phyloP scores from a whole-genome alignment of 2,329 filamentous ascomycete species.

The Fusarium sp. region DNA sequence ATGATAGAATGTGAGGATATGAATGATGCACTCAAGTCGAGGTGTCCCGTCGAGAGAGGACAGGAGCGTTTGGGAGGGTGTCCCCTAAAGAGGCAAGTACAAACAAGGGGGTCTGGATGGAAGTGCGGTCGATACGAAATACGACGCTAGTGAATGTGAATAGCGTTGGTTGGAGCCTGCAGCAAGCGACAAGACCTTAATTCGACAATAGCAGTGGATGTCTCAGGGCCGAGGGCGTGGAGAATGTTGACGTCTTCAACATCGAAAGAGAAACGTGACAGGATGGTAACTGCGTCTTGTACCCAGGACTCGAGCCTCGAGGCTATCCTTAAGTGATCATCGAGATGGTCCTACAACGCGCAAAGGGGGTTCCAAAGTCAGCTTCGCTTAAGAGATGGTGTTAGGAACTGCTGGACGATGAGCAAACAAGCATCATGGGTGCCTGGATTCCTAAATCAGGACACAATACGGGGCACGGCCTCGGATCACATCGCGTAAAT shows the following conservation, averaged over 20 bases:
- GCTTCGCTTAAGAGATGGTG: background rate
- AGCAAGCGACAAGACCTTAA: constrained; percentile 5
- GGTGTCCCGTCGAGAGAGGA: background rate
- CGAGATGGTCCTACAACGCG: background rate
- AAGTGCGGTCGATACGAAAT: constrained; percentile 26
- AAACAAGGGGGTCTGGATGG: background rate
- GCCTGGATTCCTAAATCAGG: background rate
- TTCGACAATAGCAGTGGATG: constrained; percentile 3
- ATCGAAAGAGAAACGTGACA: background rate
- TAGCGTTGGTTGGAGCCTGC: background rate
- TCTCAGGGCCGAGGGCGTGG: background rate
- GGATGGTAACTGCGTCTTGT: background rate
- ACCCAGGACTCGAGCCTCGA: background rate
- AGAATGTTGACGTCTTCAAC: background rate
- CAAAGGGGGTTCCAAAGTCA: background rate
- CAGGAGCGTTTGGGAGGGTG: constrained; percentile 1
- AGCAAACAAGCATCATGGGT: background rate
- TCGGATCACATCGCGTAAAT: background rate
- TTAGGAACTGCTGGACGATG: background rate
- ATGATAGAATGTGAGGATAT: background rate
- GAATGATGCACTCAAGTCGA: constrained; percentile 9
- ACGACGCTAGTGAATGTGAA: constrained; percentile 20
- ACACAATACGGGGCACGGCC: background rate
- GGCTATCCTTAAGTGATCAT: background rate
- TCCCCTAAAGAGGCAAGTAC: constrained; percentile 8